Percentiles rank a stretch among this genome's conserved stretches.
phyloP scores from a whole-genome alignment of 441 rosid species.

The Croton laevigatus region DNA sequence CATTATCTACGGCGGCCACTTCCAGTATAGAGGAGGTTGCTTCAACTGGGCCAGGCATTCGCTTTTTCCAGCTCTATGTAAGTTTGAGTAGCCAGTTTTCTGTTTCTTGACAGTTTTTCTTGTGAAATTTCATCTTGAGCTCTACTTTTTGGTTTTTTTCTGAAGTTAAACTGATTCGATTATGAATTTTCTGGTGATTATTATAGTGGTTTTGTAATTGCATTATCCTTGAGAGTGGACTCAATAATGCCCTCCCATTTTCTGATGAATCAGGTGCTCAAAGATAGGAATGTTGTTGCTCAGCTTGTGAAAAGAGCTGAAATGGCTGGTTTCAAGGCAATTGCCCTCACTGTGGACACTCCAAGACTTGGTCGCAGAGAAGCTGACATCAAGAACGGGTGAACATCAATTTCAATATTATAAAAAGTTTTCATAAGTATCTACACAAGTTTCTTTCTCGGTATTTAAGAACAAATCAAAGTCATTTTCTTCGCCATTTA shows the following conservation, averaged over 20 bases:
- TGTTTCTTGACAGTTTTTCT: background rate
- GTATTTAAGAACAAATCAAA: background rate
- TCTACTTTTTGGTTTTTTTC: background rate
- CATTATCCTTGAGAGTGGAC: background rate
- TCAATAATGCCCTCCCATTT: background rate
- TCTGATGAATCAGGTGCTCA: constrained; percentile 51
- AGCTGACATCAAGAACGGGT: constrained; percentile 97
- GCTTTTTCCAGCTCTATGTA: constrained; percentile 92
- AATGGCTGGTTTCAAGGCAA: constrained; percentile 92
- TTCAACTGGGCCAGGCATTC: constrained; percentile 90
- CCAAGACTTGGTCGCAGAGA: constrained; percentile 98
- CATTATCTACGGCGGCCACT: constrained; percentile 84
- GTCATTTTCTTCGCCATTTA: background rate
- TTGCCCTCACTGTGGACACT: constrained; percentile 93
- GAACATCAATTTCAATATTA: background rate
- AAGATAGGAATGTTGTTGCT: constrained; percentile 79
- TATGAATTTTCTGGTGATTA: background rate
- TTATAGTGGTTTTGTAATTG: background rate
- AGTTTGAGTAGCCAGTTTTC: constrained; percentile 27
- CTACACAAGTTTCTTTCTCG: background rate
- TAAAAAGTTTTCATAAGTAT: background rate
- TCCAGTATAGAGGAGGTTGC: constrained; percentile 94
- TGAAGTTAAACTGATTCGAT: background rate
- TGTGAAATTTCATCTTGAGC: constrained; percentile 5
- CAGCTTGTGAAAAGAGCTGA: constrained; percentile 94